A percentile compares a stretch with the other conserved stretches of the same genome.
Evolutionary conservation across 352 stramenopile genomes (phyloP).

Genomic region (Phytophthora macrochlamydospora): DNA sequence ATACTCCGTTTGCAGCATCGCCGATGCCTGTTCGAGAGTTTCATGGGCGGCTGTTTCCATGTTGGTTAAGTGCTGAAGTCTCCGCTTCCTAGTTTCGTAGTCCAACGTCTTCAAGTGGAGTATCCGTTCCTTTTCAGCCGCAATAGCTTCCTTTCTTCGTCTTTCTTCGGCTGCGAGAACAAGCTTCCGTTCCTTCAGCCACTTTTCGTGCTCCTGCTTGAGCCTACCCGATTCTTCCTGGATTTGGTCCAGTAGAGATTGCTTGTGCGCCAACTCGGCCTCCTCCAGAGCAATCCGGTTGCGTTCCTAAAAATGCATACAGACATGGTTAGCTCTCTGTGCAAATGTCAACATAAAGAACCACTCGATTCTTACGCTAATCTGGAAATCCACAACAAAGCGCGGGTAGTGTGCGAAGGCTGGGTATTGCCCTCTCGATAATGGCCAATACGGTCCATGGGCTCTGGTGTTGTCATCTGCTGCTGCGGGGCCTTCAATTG

Average conservation of each 20-base stretch:
- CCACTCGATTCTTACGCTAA: constrained; percentile 56
- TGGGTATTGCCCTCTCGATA: constrained; percentile 77
- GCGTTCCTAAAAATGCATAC: constrained; percentile 55
- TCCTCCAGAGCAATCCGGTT: constrained; percentile 85
- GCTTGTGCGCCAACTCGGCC: constrained; percentile 66
- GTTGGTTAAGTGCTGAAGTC: constrained; percentile 59
- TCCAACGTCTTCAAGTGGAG: constrained; percentile 75
- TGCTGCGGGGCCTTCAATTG: constrained; percentile 9
- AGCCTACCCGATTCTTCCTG: constrained; percentile 57
- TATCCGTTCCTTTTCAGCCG: constrained; percentile 68
- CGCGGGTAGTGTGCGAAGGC: constrained; percentile 79
- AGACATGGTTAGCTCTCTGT: constrained; percentile 3
- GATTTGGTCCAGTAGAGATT: constrained; percentile 61
- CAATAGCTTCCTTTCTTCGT: constrained; percentile 58
- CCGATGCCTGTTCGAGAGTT: constrained; percentile 65
- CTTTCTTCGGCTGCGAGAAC: constrained; percentile 69
- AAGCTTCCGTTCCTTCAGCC: constrained; percentile 63
- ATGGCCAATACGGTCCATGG: constrained; percentile 49
- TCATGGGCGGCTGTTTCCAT: constrained; percentile 70
- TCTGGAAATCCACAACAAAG: constrained; percentile 87
- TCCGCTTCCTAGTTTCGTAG: constrained; percentile 65
- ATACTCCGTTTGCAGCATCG: constrained; percentile 69
- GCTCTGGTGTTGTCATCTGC: constrained; percentile 1
- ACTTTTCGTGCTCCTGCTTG: constrained; percentile 65
- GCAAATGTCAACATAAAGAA: constrained; percentile 2